phyloP scores from a whole-genome alignment of 306 rosid species.

The Chamaecrista fasciculata region DNA sequence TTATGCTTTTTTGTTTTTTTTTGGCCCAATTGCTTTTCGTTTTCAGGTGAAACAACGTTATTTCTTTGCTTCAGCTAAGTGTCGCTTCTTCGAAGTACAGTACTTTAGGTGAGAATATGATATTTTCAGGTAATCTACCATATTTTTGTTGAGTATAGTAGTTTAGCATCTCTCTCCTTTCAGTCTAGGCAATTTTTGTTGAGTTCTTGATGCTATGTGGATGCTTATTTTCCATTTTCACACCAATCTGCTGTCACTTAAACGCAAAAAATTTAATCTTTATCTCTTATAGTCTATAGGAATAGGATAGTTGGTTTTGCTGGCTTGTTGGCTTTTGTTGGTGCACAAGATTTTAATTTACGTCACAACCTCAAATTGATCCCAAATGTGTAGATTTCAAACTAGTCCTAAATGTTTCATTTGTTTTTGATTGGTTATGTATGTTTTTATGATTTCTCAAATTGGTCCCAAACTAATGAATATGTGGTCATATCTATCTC shows the following conservation, averaged over 20 bases:
- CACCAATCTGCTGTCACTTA: neutral
- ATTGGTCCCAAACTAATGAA: too few species aligned
- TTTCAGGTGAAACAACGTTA: neutral
- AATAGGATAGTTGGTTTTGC: constrained; percentile 8
- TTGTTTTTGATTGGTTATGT: too few species aligned
- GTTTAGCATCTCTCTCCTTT: neutral
- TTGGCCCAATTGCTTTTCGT: neutral
- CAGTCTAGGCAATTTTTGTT: neutral
- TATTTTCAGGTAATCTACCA: neutral
- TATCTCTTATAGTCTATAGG: neutral
- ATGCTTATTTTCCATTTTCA: neutral
- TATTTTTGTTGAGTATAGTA: neutral
- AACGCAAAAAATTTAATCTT: neutral
- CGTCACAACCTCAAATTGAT: too few species aligned
- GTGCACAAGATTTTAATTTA: neutral
- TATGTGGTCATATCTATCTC: too few species aligned
- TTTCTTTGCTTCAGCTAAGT: neutral
- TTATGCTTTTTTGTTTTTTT: neutral
- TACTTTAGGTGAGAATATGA: neutral
- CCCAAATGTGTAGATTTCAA: too few species aligned
- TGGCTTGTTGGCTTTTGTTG: constrained; percentile 1
- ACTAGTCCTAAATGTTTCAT: too few species aligned
- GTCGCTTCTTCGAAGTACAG: neutral
- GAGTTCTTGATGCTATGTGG: neutral
- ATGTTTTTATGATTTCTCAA: too few species aligned